Conservation (phyloP, 2,329 filamentous ascomycete genomes). For the Cytospora chrysosperma region DNA sequence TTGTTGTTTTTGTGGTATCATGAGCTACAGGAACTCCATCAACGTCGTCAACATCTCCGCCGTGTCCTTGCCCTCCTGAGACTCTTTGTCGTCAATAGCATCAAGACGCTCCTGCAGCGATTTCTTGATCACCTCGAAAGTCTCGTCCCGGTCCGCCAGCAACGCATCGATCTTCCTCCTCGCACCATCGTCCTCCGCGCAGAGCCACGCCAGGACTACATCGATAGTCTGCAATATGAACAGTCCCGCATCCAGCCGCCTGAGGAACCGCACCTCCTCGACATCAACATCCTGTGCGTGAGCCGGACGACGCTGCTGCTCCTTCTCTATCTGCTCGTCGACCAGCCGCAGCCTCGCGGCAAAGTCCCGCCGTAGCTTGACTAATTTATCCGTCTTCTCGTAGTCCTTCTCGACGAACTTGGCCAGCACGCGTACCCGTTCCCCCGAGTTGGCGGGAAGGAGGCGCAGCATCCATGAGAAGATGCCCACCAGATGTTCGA, state of each 20-base stretch:
- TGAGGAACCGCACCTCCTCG: constrained; percentile 70
- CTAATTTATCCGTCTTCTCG: constrained; percentile 73
- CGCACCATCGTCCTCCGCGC: constrained; percentile 83
- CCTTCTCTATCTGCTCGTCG: constrained; percentile 58
- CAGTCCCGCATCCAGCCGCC: constrained; percentile 78
- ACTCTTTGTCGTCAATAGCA: constrained; percentile 46
- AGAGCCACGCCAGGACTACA: constrained; percentile 82
- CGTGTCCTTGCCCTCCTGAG: constrained; percentile 57
- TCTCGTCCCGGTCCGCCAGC: constrained; percentile 67
- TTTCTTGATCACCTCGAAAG: constrained; percentile 58
- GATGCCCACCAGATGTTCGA: constrained; percentile 81
- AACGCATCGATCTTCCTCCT: constrained; percentile 61
- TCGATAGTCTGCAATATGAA: constrained; percentile 83
- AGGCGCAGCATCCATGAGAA: constrained; percentile 79
- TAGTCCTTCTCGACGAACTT: constrained; percentile 97
- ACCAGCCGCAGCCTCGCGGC: constrained; percentile 59
- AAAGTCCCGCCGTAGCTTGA: constrained; percentile 72
- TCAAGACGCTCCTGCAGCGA: constrained; percentile 64
- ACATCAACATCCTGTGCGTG: constrained; percentile 60
- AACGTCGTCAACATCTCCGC: constrained; percentile 56
- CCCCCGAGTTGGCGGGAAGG: constrained; percentile 73
- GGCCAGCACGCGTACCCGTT: constrained; percentile 79
- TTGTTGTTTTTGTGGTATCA: constrained; percentile 20
- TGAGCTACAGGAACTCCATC: constrained; percentile 46
- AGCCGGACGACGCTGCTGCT: constrained; percentile 47